Base-by-base conservation (phyloP, 208 protist species). In the Trypanosoma cruzi region DNA sequence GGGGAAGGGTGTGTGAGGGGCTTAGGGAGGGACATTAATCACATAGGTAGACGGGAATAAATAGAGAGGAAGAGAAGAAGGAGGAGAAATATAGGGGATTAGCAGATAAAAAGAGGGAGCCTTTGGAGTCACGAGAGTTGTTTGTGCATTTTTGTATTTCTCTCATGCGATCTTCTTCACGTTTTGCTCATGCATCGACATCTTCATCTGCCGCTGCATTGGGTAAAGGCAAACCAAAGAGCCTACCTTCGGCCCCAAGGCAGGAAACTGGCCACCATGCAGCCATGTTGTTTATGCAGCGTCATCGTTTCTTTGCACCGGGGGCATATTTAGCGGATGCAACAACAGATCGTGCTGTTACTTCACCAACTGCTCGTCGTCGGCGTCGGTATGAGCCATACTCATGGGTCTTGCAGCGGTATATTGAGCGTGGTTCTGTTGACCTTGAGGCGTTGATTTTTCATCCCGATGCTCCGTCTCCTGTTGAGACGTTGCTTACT, bases 391-490 rank as follows among this genome's bases (percentile, higher is more conserved):
- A 86, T 79, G 84, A 94, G 64, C 75, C 89, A 4, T 92, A 83
- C 50, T 49, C 65, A 8, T 68, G 66, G 16, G 60, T 95, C 0
- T 57, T 95, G 24, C 59, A 84, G n/a, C 79, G 70, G 22, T 90
- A 87, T 68, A 37, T 95, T 28, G 79, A 86, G 64, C 82, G 84
- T 29, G 80, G 85, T 14, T 75, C 76, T 32, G 77, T 77, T 11
- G 73, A 79, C 14, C 8, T 80, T 37, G 62, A 55, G 5, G 54
- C 65, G 20, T 63, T 95, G 37, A 55, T 95, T 11, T 64, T 74
- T 31, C 87, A 93, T 68, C 83, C 79, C 7, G 79, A 93, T 11
- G 87, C 82, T 28, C 85, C 86, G 20, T 74, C 83, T 0, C 90
- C 87, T 0, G 71, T 78, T 0, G 77, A 84, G 37, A 44, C 90